Base-by-base conservation (phyloP, 805 yeast species). In the Priceomyces melissophilus region DNA sequence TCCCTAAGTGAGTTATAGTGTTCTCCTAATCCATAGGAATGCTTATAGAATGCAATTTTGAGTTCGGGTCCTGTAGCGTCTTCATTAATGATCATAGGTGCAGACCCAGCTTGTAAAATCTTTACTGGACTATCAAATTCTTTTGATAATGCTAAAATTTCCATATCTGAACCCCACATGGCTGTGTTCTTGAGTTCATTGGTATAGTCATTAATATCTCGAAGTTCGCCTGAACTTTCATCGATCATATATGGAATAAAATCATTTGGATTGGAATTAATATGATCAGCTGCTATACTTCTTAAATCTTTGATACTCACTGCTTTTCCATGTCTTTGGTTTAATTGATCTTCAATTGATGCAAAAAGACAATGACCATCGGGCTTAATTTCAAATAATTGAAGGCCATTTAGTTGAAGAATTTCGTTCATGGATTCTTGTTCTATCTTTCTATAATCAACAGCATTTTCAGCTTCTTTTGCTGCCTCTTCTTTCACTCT, bases 121-220 rank as follows among this genome's bases (percentile, higher is more conserved):
- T 81, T 71, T n/a, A 91, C 78, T 0, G 89, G 86, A 49, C 86
- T 80, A 44, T 82, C 71, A 52, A 73, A 85, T n/a, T 77, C 78
- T 44, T 79, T 73, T 1, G 95, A 74, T 31, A 90, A 68, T 0
- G 97, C 96, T 55, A 87, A 61, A 13, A 91, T 81, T 66, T 91
- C 99, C 69, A 88, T 69, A 53, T 93, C 97, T 7, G 96, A 93
- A 17, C 99, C 99, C 99, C 99, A 91, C 71, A 86, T 78, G 0
- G 95, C 81, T 0, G 96, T 87, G n/a, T 60, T 69, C 44, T 76
- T 84, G 43, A 91, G 71, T 46, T 81, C 83, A 3, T 68, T 60
- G 3, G 87, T 75, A 58, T 93, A 93, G 15, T 77, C 78, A 30
- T 76, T 82, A 23, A 90, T 62, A 47, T 85, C 84, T 37, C 74